Percentiles rank a stretch among this genome's conserved stretches.
These are phyloP conservation scores for Scheffersomyces spartinae DNA, from an alignment of 805 yeast species.

Conservation along the genomic window DNA sequence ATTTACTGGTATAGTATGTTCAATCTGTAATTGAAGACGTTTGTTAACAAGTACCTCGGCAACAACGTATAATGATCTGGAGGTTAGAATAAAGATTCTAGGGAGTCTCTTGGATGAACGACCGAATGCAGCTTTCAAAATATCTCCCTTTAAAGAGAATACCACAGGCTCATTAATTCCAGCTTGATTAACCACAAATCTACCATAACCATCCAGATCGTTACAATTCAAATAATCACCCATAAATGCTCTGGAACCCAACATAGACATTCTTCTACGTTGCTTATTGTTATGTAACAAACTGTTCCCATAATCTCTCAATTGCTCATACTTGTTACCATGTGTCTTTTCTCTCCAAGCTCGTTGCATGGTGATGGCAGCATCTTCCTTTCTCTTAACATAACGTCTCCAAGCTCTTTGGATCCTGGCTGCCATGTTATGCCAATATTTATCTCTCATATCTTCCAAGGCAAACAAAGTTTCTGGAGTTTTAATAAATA, in stretches of 20 bases:
- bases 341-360: conserved; percentile 73
- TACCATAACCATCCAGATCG: conserved; percentile 58
- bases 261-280: conserved; percentile 76
- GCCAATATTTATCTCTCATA: conserved; percentile 96
- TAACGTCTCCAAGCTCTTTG: conserved; percentile 95
- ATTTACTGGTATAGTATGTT: conserved; percentile 48
- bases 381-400: conserved; percentile 68
- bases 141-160: conserved; percentile 77
- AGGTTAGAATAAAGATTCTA: conserved; percentile 62
- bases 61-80: conserved; percentile 49
- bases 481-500: conserved; percentile 94
- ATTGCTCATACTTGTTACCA: conserved; percentile 72
- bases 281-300: conserved; percentile 69
- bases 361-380: conserved; percentile 72
- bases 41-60: conserved; percentile 61
- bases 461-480: conserved; percentile 91
- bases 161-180: conserved; percentile 61
- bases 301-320: conserved; percentile 74
- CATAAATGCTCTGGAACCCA: conserved; percentile 80
- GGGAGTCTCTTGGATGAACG: conserved; percentile 75
- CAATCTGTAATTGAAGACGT: conserved; percentile 44
- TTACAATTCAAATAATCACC: conserved; percentile 93
- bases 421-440: conserved; percentile 93
- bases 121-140: conserved; percentile 78
- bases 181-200: conserved; percentile 55